These are phyloP conservation scores for Maudiozyma bulderi DNA, from an alignment of 805 yeast species.

Conservation along the genomic window DNA sequence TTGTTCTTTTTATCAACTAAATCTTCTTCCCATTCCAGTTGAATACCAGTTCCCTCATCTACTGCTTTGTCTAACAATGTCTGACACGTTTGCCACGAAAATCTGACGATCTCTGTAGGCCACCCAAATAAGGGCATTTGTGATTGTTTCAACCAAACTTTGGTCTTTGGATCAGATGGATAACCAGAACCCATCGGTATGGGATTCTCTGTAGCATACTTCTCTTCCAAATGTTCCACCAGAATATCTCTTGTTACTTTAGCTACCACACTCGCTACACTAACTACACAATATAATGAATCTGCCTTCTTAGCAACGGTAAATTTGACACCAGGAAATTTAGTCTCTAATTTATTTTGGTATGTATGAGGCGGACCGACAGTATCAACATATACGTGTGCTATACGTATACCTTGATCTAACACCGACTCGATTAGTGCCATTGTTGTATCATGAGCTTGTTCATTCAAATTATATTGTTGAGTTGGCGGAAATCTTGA, in stretches of 20 bases:
- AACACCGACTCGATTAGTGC: slow-evolving; percentile 58
- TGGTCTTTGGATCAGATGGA: slow-evolving; percentile 86
- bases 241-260: slow-evolving; percentile 83
- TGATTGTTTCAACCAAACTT: slow-evolving; percentile 54
- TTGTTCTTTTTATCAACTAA: slow-evolving; percentile 24
- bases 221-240: slow-evolving; percentile 17
- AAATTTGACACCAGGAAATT: slow-evolving; percentile 62
- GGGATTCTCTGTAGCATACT: background rate
- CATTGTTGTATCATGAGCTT: slow-evolving; percentile 93
- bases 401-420: slow-evolving; percentile 50
- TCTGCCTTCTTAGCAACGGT: slow-evolving; percentile 95
- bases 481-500: slow-evolving; percentile 46
- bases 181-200: slow-evolving; percentile 73
- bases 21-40: slow-evolving; percentile 52
- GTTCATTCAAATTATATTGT: slow-evolving; percentile 70
- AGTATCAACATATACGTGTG: slow-evolving; percentile 81
- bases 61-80: slow-evolving; percentile 49
- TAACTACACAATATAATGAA: slow-evolving; percentile 80
- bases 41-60: slow-evolving; percentile 32
- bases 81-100: slow-evolving; percentile 89
- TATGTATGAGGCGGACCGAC: slow-evolving; percentile 92
- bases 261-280: slow-evolving; percentile 92
- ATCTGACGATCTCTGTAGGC: slow-evolving; percentile 63
- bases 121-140: slow-evolving; percentile 80
- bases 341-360: slow-evolving; percentile 57